Evolutionary conservation across 106 monocot species (phyloP), one percentile per base, ranked within the genome.

Genomic region (Hemerocallis citrina): DNA sequence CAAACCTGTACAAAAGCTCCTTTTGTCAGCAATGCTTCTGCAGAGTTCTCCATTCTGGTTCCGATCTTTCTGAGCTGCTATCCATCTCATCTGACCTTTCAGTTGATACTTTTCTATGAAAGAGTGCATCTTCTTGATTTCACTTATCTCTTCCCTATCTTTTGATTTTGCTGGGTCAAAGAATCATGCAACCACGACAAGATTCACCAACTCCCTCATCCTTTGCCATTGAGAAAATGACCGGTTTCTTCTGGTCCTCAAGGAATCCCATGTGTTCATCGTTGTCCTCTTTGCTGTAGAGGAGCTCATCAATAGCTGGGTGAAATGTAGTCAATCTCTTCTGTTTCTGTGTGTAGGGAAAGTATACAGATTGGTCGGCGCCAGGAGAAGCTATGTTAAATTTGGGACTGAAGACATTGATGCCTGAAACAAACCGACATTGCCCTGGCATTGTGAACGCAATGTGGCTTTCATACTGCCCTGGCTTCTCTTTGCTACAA

Each of bases 331-430:
- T 77, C 19, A 88, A 43, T 6, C 96, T 70, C 68, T 91, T 96
- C 36, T 81, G 87, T 42, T 84, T 91, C 67, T 82, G 87, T 24
- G 96, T 85, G 61, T 79, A 75, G n/a, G 96, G 96, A 65, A 96
- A 96, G 73, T 91, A 96, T 35, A 96, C 78, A 4, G 84, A 67
- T 63, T 96, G 96, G 38, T 96, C 96, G 11, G 91, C 96, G 4
- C 96, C 96, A 5, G 96, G 96, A 7, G 96, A 62, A 55, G 96
- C 96, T 55, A 96, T 96, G 69, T 96, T 96, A 76, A 96, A 91
- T 71, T 96, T 96, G 5, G 96, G 91, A 68, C 88, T 65, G 35
- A 91, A 91, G 15, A 90, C 78, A 19, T 92, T 81, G 74, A 96
- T 88, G 57, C 91, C 96, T 0, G 84, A 59, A 6, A 79, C 79